These are phyloP conservation scores for Thelephora ganbajun DNA, from an alignment of 768 basidiomycete species.

Conservation along the genomic window DNA sequence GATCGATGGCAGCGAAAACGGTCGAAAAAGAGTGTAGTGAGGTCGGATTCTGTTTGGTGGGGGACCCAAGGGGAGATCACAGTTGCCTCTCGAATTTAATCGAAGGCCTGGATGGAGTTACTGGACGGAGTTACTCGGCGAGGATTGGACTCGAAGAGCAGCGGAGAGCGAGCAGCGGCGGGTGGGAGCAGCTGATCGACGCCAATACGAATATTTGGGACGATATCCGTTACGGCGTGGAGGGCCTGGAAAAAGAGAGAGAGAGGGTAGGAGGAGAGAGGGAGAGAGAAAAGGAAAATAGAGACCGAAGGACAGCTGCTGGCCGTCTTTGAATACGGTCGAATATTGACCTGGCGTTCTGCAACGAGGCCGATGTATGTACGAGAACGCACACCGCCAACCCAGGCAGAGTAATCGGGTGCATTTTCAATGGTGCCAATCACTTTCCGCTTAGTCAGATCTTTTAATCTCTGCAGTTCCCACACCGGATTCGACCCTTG, in stretches of 20 bases:
- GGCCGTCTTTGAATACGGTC: not conserved
- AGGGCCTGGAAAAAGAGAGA: slow-evolving; percentile 4
- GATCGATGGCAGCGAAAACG: not conserved
- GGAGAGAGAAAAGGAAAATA: slow-evolving; percentile 1
- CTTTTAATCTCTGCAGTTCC: no score
- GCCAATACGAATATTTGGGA: not conserved
- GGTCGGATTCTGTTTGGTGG: not conserved
- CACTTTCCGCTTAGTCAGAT: no score
- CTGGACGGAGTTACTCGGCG: slow-evolving; percentile 4
- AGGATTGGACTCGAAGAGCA: slow-evolving; percentile 10
- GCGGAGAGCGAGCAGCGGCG: not conserved
- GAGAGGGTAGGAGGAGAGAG: not conserved
- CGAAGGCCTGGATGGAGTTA: not conserved
- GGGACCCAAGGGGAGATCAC: not conserved
- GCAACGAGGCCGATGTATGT: no score
- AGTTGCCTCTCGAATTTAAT: not conserved
- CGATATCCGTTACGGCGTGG: slow-evolving; percentile 10
- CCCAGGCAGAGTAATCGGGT: no score
- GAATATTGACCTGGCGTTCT: not conserved
- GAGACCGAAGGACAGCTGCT: not conserved
- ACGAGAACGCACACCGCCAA: no score
- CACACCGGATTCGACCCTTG: no score
- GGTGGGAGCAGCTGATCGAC: no score
- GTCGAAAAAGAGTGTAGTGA: not conserved
- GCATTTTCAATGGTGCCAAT: no score